phyloP scores from a whole-genome alignment of 495 filamentous ascomycete species.

The Pyronema omphalodes region DNA sequence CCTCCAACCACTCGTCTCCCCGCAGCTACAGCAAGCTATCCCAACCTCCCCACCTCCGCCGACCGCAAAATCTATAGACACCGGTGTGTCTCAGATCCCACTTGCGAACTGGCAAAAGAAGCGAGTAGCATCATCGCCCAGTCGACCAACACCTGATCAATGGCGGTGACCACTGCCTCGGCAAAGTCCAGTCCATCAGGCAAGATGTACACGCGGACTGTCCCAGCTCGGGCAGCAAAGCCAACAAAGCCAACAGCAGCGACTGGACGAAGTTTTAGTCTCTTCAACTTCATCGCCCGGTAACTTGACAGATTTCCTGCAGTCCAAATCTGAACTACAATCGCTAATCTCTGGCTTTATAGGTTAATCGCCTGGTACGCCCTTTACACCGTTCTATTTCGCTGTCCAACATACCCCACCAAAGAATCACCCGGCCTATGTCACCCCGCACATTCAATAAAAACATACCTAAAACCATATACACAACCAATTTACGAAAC shows the following conservation, averaged over 20 bases:
- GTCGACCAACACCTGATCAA: too few relatives aligned
- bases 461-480: conserved; percentile 52
- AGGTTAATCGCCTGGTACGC: conserved; percentile 77
- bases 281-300: conserved; percentile 43
- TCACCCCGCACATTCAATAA: conserved; percentile 58
- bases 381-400: conserved; percentile 57
- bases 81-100: too few relatives aligned
- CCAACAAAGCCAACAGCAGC: too few relatives aligned
- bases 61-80: too few relatives aligned
- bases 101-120: too few relatives aligned
- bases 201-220: neutral
- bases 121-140: too few relatives aligned
- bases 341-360: conserved; percentile 7
- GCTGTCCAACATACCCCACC: conserved; percentile 55
- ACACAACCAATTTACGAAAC: conserved; percentile 69
- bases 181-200: too few relatives aligned
- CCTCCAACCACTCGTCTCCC: too few relatives aligned
- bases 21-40: too few relatives aligned
- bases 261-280: conserved; percentile 5
- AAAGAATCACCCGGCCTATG: conserved; percentile 62
- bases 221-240: neutral
- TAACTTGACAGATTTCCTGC: conserved; percentile 25
- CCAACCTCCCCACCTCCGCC: too few relatives aligned
- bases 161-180: too few relatives aligned
- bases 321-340: conserved; percentile 5